Evolutionary conservation across 2,329 filamentous ascomycete genomes (phyloP).

Genomic region (Trichoderma asperellum): DNA sequence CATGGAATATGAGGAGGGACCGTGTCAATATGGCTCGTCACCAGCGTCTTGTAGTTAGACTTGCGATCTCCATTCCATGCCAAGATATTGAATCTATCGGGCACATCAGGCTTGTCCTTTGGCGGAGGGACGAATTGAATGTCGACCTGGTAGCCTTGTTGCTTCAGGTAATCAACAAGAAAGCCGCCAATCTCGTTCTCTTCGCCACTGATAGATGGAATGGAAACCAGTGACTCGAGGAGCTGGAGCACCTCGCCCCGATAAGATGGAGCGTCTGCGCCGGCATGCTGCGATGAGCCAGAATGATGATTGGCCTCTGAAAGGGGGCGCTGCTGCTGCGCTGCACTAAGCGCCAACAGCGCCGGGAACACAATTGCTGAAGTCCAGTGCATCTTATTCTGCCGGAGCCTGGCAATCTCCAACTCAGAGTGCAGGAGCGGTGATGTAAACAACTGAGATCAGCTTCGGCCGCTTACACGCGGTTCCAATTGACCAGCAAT

Average conservation of each 20-base stretch:
- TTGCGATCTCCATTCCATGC: slow-evolving; percentile 61
- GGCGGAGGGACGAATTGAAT: slow-evolving; percentile 47
- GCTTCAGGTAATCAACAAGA: slow-evolving; percentile 67
- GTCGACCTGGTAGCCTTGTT: slow-evolving; percentile 49
- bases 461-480: not conserved
- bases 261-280: slow-evolving; percentile 39
- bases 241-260: slow-evolving; percentile 66
- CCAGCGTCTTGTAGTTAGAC: slow-evolving; percentile 61
- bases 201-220: slow-evolving; percentile 70
- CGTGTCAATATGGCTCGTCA: slow-evolving; percentile 82
- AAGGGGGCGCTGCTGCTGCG: slow-evolving; percentile 26
- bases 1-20: slow-evolving; percentile 76
- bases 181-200: slow-evolving; percentile 71
- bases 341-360: slow-evolving; percentile 26
- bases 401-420: not conserved
- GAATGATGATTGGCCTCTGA: slow-evolving; percentile 1
- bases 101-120: slow-evolving; percentile 37
- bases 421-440: not conserved
- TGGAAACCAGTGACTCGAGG: slow-evolving; percentile 75
- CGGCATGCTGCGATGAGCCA: slow-evolving; percentile 6
- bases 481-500: not conserved
- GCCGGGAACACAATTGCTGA: slow-evolving; percentile 22
- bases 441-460: slow-evolving; percentile 18
- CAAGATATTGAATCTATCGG: slow-evolving; percentile 69
- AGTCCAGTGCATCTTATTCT: slow-evolving; percentile 25